These are phyloP conservation scores for Ichthyophthirius multifiliis DNA, from an alignment of 169 alveolate genomes.

Conservation along the genomic window DNA sequence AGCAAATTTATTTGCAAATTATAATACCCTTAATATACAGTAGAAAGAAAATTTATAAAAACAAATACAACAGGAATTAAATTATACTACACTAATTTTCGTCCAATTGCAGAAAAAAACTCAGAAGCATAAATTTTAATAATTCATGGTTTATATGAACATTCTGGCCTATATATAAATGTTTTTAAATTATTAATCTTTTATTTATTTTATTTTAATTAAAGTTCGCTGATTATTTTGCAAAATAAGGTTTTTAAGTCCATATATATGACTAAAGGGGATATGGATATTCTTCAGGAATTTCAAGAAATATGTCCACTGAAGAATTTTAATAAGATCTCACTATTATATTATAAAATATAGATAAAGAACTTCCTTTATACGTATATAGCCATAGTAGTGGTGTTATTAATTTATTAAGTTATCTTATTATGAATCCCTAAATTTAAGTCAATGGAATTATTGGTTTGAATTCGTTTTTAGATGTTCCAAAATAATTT, in stretches of 20 bases:
- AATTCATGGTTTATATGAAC: conserved; percentile 1
- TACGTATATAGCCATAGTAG: background rate
- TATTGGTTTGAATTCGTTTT: background rate
- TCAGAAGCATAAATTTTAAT: background rate
- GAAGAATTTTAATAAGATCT: conserved; percentile 3
- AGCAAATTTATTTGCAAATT: background rate
- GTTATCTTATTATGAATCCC: background rate
- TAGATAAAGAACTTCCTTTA: background rate
- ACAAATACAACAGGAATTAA: conserved; percentile 1
- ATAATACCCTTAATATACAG: background rate
- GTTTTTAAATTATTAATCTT: background rate
- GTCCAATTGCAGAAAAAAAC: background rate
- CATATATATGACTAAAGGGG: conserved; percentile 9
- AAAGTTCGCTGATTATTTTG: conserved; percentile 5
- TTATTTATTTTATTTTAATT: background rate
- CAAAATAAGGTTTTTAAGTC: background rate
- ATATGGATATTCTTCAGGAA: background rate
- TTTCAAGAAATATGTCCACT: background rate
- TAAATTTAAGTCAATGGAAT: background rate
- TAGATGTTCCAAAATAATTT: background rate
- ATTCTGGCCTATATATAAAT: background rate
- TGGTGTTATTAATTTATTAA: background rate
- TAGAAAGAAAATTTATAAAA: background rate
- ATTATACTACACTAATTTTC: background rate
- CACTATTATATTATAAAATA: background rate